Base-by-base conservation (phyloP, 345 rosid species). In the Eucalyptus dawsonii region DNA sequence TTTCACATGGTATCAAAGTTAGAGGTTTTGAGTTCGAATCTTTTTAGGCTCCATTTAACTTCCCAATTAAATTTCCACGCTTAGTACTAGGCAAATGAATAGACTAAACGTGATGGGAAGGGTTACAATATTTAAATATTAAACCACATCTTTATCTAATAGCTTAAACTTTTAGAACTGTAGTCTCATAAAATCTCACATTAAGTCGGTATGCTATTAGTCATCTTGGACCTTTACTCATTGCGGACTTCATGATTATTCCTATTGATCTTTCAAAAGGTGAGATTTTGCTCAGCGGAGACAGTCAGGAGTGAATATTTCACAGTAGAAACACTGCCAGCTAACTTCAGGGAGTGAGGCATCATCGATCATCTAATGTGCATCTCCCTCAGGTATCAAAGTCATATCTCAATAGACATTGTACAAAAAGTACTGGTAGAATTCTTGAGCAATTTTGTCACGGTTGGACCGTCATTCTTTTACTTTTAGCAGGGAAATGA, bases 241-340 rank as follows among this genome's bases (percentile, higher is more conserved):
- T 86, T 27, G 34, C 37, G 2, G 12, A n/a, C 29, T 86, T 14
- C 40, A 86, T 49, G 53, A 47, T 47, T 6, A 45, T 27, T 45
- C 40, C 13, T 65, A 27, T 4, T 80, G 47, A 56, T 89, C 50
- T 86, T 89, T 90, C 87, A 90, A 90, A 91, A 97, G 99, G 99
- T 92, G 90, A 95, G 94, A 91, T 96, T 97, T 89, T 95, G 98
- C 93, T 93, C 97, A 1, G 93, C 15, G 88, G 98, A 95, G 88
- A 92, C 94, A 0, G 91, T 96, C 80, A 93, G 95, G 91, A 93
- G 91, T 83, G 98, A 96, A 58, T 97, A 96, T 91, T 97, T 97
- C 89, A 96, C 97, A 16, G 96, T 95, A 92, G 98, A 92, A 93
- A 97, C 96, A 13, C 14, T 95, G 83, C 98, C 99, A 5, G 85